Percentiles rank a stretch among this genome's conserved stretches.
Conservation (phyloP, 169 alveolate genomes). For the Cryptosporidium parvum region DNA sequence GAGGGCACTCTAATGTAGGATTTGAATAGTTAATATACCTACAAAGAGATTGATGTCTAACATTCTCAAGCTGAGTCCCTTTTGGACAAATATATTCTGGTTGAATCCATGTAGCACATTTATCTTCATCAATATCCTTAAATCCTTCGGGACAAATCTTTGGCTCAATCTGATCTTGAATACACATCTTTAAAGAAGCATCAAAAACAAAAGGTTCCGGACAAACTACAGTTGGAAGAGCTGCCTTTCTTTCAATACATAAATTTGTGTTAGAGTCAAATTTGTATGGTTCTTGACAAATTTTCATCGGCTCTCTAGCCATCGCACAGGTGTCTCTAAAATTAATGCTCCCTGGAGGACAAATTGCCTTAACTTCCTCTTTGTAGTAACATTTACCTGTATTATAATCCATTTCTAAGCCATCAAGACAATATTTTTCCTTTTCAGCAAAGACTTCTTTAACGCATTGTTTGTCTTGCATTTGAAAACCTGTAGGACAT, state of each 20-base stretch:
- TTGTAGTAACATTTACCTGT: slow-evolving; percentile 40
- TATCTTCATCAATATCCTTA: slow-evolving; percentile 1
- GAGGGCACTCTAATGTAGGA: slow-evolving; percentile 37
- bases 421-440: slow-evolving; percentile 20
- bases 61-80: slow-evolving; percentile 1
- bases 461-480: slow-evolving; percentile 75
- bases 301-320: slow-evolving; percentile 33
- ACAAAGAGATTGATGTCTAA: slow-evolving; percentile 14
- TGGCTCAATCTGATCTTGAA: slow-evolving; percentile 6
- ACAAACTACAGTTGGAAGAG: slow-evolving; percentile 24
- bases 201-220: slow-evolving; percentile 49
- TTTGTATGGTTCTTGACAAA: slow-evolving; percentile 30
- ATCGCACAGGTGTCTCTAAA: slow-evolving; percentile 48
- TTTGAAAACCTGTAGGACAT: slow-evolving; percentile 64
- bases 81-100: slow-evolving; percentile 52
- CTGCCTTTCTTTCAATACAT: slow-evolving; percentile 43
- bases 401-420: neutral
- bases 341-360: slow-evolving; percentile 64
- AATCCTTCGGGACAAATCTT: slow-evolving; percentile 57
- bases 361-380: slow-evolving; percentile 27
- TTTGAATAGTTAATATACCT: slow-evolving; percentile 8
- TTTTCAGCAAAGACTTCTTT: slow-evolving; percentile 37
- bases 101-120: slow-evolving; percentile 48
- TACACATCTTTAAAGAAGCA: slow-evolving; percentile 1
- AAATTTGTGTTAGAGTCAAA: slow-evolving; percentile 6